Base-by-base conservation (phyloP, 768 basidiomycete species). In the Dictyophora rubrovolvata region DNA sequence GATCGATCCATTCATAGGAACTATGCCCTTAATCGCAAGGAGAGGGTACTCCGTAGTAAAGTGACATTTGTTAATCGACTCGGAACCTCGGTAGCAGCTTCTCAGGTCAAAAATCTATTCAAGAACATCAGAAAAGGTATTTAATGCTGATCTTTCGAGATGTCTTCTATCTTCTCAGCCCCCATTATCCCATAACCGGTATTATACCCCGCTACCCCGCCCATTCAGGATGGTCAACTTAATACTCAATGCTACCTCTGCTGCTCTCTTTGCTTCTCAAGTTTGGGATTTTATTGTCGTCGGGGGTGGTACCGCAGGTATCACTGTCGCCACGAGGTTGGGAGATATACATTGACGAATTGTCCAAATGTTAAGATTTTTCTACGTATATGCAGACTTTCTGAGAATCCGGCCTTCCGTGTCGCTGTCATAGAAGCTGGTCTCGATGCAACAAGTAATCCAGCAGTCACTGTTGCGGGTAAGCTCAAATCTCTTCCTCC, bases 291-390 rank as follows among this genome's bases (percentile, higher is more conserved):
- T 66, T 59, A 64, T 71, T 54, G 65, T 71, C 58, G 66, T 71
- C 17, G 81, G 81, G 5, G 78, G 73, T 16, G 72, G 72, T 1
- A 63, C 78, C 11, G 72, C 79, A 0, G 80, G 80, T 18, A 71
- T 73, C 14, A 77, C 79, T 5, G 75, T 82, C 36, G 77, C 80
- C 18, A 71, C 72, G 9, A 42, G 42, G 42, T 42, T 14, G 42
- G 14, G 10, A 14, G 4, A 42, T 42, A 14, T 4, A 14, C 10
- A 12, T n/a, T n/a, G n/a, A n/a, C n/a, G n/a, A 12, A 12, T 9
- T 4, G 11, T 42, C 10, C 11, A 9, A 42, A n/a, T 28, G 28
- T 28, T 28, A 42, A 42, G 10, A 2, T 42, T n/a, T 14, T 42
- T 42, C 42, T 42, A 42, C 4, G 14, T 42, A 42, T 42, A 28